Percentiles rank a stretch among this genome's conserved stretches.
Evolutionary conservation across 768 basidiomycete species (phyloP).

Genomic region (Macrolepiota albuminosa): DNA sequence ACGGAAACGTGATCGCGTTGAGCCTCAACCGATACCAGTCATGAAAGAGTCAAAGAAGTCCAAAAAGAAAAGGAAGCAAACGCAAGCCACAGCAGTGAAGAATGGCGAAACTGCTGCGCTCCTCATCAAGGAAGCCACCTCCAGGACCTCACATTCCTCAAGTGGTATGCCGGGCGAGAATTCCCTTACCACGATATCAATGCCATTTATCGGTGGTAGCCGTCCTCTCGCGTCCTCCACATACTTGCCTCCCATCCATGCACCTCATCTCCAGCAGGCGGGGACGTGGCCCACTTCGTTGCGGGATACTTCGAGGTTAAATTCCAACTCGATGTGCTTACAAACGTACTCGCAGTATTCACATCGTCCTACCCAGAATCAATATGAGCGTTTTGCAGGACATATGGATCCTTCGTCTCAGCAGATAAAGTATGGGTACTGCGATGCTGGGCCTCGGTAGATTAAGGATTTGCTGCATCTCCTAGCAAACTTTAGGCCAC

Average conservation of each 20-base stretch:
- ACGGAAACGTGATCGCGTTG: not conserved
- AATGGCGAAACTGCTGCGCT: not conserved
- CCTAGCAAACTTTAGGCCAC: not conserved
- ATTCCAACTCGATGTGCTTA: not conserved
- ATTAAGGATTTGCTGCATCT: not conserved
- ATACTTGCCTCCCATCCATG: not conserved
- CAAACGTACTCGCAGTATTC: not conserved
- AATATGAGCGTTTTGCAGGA: not conserved
- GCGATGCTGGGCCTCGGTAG: not conserved
- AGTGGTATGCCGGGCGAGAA: not conserved
- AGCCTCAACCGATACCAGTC: not conserved
- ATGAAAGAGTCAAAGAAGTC: not conserved
- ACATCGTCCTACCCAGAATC: not conserved
- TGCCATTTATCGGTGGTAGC: not conserved
- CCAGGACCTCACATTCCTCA: not conserved
- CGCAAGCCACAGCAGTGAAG: not conserved
- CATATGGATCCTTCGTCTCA: not conserved
- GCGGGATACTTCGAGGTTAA: not conserved
- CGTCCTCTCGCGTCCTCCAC: not conserved
- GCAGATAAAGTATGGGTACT: not conserved
- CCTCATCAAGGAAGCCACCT: not conserved
- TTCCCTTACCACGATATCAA: not conserved
- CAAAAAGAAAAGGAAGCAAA: slow-evolving; percentile 1
- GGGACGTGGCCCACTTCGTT: not conserved
- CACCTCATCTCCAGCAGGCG: not conserved